Evolutionary conservation across 2,329 filamentous ascomycete species (phyloP).

Genomic region (Claviceps maximensis): DNA sequence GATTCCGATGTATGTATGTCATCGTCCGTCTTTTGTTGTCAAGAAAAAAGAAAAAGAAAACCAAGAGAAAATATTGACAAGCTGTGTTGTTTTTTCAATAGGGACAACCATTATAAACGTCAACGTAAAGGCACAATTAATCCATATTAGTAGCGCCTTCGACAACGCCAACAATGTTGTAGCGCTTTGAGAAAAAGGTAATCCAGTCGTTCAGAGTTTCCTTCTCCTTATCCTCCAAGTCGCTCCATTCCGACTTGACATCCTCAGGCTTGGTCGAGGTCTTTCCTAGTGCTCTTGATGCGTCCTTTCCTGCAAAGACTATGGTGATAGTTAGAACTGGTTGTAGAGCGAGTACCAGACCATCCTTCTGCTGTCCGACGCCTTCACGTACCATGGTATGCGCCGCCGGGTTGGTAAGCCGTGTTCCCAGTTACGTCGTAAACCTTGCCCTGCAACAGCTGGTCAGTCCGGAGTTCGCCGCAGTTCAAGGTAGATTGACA

Average conservation of each 20-base stretch:
- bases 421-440: constrained; percentile 91
- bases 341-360: background rate
- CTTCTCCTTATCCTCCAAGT: constrained; percentile 75
- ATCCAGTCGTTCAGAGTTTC: constrained; percentile 80
- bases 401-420: constrained; percentile 68
- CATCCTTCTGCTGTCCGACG: too few species aligned
- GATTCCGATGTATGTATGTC: too few species aligned
- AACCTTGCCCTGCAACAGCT: constrained; percentile 56
- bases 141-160: constrained; percentile 46
- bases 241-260: constrained; percentile 68
- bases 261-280: constrained; percentile 81
- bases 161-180: constrained; percentile 71
- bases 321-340: background rate
- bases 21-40: too few species aligned
- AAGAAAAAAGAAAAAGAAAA: too few species aligned
- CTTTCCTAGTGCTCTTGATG: constrained; percentile 78
- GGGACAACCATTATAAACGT: too few species aligned
- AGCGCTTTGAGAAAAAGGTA: constrained; percentile 92
- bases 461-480: background rate
- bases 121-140: constrained; percentile 7
- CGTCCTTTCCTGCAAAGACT: constrained; percentile 96
- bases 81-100: too few species aligned
- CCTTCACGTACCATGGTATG: constrained; percentile 63
- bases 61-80: too few species aligned
- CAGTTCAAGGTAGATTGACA: background rate